phyloP scores from a whole-genome alignment of 2,329 filamentous ascomycete genomes.

The Colletotrichum filicis region DNA sequence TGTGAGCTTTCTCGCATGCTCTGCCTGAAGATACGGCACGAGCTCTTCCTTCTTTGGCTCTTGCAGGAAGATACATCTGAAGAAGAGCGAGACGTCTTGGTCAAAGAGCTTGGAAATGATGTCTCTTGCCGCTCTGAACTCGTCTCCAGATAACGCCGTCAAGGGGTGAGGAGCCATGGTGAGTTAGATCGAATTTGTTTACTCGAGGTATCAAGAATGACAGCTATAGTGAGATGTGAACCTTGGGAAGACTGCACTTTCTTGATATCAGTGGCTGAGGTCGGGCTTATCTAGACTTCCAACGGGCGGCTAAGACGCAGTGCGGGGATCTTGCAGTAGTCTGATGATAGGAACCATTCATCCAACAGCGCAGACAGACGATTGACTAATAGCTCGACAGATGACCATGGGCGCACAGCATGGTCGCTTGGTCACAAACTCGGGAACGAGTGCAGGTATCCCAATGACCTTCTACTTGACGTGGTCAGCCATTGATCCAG shows the following conservation, averaged over 20 bases:
- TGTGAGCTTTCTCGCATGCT: slow-evolving; percentile 63
- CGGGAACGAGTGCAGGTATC: background rate
- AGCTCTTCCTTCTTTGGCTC: slow-evolving; percentile 71
- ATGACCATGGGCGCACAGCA: background rate
- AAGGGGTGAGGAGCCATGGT: slow-evolving; percentile 54
- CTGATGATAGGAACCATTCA: slow-evolving; percentile 8
- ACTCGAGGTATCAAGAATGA: background rate
- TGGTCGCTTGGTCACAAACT: background rate
- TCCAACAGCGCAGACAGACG: background rate
- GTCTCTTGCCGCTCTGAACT: slow-evolving; percentile 60
- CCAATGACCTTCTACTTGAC: background rate
- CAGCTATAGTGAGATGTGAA: background rate
- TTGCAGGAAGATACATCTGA: slow-evolving; percentile 71
- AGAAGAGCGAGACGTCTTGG: slow-evolving; percentile 42
- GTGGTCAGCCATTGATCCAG: background rate
- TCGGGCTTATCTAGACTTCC: slow-evolving; percentile 20
- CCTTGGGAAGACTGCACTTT: background rate
- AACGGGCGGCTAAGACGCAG: slow-evolving; percentile 5
- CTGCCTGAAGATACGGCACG: slow-evolving; percentile 69
- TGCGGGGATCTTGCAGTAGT: slow-evolving; percentile 24
- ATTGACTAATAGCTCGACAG: background rate
- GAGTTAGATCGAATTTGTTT: background rate
- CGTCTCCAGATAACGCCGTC: slow-evolving; percentile 59
- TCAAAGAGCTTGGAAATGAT: slow-evolving; percentile 49
- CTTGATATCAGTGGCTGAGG: background rate